A percentile compares a stretch with the other conserved stretches of the same genome.
Evolutionary conservation across 73 alveolate species (phyloP).

Genomic region (Blepharisma stoltei): DNA sequence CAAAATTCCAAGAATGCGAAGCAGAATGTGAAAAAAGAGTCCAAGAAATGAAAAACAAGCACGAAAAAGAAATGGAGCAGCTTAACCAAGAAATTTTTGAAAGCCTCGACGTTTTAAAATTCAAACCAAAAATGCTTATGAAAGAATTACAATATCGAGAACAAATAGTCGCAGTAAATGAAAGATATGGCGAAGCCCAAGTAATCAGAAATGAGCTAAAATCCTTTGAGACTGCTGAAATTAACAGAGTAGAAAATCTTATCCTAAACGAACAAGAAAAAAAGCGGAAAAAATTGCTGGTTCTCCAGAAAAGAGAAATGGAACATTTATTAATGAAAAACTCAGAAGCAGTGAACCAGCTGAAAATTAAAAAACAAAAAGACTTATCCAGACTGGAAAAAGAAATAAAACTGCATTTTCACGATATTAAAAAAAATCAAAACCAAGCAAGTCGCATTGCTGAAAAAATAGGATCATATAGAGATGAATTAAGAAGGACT

Average conservation of each 20-base stretch:
- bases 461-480: constrained; percentile 37
- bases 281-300: constrained; percentile 60
- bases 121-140: constrained; percentile 74
- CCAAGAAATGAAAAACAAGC: constrained; percentile 63
- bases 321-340: constrained; percentile 63
- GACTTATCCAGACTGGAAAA: constrained; percentile 64
- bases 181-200: constrained; percentile 90
- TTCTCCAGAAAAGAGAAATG: constrained; percentile 58
- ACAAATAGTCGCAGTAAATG: constrained; percentile 85
- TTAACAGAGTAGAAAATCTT: constrained; percentile 75
- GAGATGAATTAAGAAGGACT: constrained; percentile 56
- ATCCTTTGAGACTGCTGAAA: constrained; percentile 68
- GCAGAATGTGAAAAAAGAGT: constrained; percentile 58
- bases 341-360: constrained; percentile 70
- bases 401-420: constrained; percentile 79
- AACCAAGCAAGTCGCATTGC: constrained; percentile 52
- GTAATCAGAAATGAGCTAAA: constrained; percentile 81
- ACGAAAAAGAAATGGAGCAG: constrained; percentile 64
- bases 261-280: constrained; percentile 69
- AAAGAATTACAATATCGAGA: constrained; percentile 71
- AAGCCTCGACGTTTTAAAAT: constrained; percentile 67
- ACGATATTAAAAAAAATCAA: constrained; percentile 76
- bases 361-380: constrained; percentile 72
- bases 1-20: constrained; percentile 61
- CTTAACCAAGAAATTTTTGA: constrained; percentile 66